phyloP scores from a whole-genome alignment of 768 basidiomycete species.

The Boletus sensibilis region DNA sequence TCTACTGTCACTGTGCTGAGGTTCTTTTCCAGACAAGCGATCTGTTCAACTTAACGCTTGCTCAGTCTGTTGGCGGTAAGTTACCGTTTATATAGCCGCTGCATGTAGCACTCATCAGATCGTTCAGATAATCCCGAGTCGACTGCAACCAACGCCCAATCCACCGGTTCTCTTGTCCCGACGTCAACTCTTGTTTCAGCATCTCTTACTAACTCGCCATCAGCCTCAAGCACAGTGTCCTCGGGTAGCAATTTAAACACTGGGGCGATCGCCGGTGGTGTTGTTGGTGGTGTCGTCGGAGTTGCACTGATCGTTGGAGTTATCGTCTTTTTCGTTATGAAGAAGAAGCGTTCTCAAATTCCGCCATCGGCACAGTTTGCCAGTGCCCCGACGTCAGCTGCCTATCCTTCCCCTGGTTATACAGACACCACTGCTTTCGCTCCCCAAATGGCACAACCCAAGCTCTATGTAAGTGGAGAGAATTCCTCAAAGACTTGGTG shows the following conservation, averaged over 20 bases:
- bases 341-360: slow-evolving; percentile 26
- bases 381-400: background rate
- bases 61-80: slow-evolving; percentile 33
- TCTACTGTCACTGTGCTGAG: slow-evolving; percentile 4
- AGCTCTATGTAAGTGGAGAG: slow-evolving; percentile 29
- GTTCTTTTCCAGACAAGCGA: slow-evolving; percentile 31
- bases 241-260: slow-evolving; percentile 31
- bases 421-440: slow-evolving; percentile 11
- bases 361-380: slow-evolving; percentile 19
- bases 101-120: background rate
- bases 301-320: slow-evolving; percentile 42
- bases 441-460: slow-evolving; percentile 24
- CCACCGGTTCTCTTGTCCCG: slow-evolving; percentile 18
- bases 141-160: slow-evolving; percentile 35
- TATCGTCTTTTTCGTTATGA: slow-evolving; percentile 40
- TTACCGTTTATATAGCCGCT: background rate
- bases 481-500: background rate
- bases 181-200: slow-evolving; percentile 18
- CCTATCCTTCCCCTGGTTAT: slow-evolving; percentile 4
- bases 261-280: slow-evolving; percentile 61
- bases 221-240: slow-evolving; percentile 3
- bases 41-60: slow-evolving; percentile 41
- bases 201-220: slow-evolving; percentile 12
- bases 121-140: slow-evolving; percentile 44
- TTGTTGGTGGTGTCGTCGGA: slow-evolving; percentile 62